Evolutionary conservation across 805 yeast species (phyloP).

Genomic region (Wickerhamiella qilinensis): DNA sequence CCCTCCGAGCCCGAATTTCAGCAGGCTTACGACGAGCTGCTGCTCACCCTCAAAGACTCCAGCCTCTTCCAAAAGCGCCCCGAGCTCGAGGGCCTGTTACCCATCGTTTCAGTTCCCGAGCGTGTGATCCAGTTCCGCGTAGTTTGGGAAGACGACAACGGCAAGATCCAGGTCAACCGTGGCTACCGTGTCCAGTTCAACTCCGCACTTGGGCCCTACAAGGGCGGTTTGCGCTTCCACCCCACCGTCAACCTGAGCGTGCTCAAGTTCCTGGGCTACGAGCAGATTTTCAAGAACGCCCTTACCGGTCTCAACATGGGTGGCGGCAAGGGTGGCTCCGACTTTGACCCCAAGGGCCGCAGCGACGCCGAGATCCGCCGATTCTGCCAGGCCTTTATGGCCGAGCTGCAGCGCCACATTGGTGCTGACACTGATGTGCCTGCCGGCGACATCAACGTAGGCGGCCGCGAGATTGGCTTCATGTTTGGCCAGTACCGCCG

Average conservation of each 20-base stretch:
- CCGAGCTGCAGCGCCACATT: slow-evolving; percentile 88
- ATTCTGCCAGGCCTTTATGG: slow-evolving; percentile 91
- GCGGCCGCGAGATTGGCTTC: slow-evolving; percentile 92
- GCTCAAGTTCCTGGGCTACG: slow-evolving; percentile 92
- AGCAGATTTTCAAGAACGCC: slow-evolving; percentile 97
- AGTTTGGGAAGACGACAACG: slow-evolving; percentile 92
- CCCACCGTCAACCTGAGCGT: slow-evolving; percentile 92
- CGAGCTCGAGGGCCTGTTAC: slow-evolving; percentile 71
- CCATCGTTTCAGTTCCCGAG: slow-evolving; percentile 89
- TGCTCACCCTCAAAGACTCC: slow-evolving; percentile 77
- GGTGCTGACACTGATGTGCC: slow-evolving; percentile 97
- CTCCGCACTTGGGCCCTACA: slow-evolving; percentile 97
- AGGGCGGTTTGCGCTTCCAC: slow-evolving; percentile 97
- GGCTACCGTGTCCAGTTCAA: slow-evolving; percentile 98
- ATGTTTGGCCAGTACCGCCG: slow-evolving; percentile 93
- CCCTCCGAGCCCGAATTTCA: slow-evolving; percentile 96
- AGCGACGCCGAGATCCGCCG: slow-evolving; percentile 89
- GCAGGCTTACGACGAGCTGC: slow-evolving; percentile 93
- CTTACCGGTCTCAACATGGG: slow-evolving; percentile 95
- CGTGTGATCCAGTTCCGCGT: slow-evolving; percentile 95
- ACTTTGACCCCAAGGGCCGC: slow-evolving; percentile 93
- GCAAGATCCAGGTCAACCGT: slow-evolving; percentile 80
- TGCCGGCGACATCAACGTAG: slow-evolving; percentile 98
- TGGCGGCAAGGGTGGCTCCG: slow-evolving; percentile 99
- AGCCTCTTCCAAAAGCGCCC: slow-evolving; percentile 81